Evolutionary conservation across 306 rosid species (phyloP).

Genomic region (Bauhinia variegata): DNA sequence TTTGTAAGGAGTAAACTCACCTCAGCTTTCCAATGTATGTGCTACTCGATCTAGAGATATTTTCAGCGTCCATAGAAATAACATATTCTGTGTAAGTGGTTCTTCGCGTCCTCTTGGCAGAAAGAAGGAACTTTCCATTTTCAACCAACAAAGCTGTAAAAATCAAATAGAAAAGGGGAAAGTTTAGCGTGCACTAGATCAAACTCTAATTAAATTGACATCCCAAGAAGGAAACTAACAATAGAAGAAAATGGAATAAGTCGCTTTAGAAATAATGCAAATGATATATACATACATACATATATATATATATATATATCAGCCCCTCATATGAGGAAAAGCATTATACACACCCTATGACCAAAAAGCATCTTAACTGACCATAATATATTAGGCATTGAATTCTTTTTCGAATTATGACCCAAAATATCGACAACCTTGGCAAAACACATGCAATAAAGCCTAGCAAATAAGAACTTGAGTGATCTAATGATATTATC

Average conservation of each 20-base stretch:
- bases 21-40: constrained; percentile 89
- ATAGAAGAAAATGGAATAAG: not conserved
- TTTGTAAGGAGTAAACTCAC: constrained; percentile 43
- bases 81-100: constrained; percentile 92
- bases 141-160: constrained; percentile 81
- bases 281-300: too few relatives aligned
- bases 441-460: not conserved
- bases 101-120: constrained; percentile 86
- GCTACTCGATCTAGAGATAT: constrained; percentile 83
- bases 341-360: not conserved
- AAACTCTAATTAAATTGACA: not conserved
- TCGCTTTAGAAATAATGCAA: not conserved
- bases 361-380: not conserved
- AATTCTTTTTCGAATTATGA: not conserved
- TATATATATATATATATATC: too few relatives aligned
- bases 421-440: not conserved
- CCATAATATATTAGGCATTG: not conserved
- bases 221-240: constrained; percentile 13
- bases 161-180: not conserved
- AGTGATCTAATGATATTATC: too few relatives aligned
- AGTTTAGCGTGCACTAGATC: not conserved
- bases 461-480: too few relatives aligned
- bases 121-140: constrained; percentile 90
- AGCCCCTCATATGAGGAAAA: not conserved
- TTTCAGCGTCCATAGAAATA: constrained; percentile 88